These are phyloP conservation scores for Zymoseptoria crescenta DNA, from an alignment of 2,329 filamentous ascomycete genomes.

Conservation along the genomic window DNA sequence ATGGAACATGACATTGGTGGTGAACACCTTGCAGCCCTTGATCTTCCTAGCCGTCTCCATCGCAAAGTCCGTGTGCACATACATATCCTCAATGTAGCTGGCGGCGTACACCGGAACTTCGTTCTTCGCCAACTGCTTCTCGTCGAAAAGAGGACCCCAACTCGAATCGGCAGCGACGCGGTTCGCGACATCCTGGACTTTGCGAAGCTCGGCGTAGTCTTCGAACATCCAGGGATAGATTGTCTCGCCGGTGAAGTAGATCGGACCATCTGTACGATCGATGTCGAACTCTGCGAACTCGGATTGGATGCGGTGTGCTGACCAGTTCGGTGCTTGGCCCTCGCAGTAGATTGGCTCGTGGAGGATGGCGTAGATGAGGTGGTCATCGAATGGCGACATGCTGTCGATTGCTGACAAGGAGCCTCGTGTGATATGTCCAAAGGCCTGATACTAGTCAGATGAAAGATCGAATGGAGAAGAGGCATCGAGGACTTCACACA, in stretches of 20 bases:
- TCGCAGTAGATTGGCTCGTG: conserved; percentile 86
- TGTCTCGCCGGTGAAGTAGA: conserved; percentile 90
- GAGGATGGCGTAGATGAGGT: conserved; percentile 75
- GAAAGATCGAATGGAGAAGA: not conserved
- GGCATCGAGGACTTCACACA: not conserved
- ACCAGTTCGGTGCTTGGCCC: conserved; percentile 63
- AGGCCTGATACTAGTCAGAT: conserved; percentile 36
- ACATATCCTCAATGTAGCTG: conserved; percentile 83
- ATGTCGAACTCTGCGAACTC: conserved; percentile 42
- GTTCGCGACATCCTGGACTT: conserved; percentile 61
- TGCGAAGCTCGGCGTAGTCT: conserved; percentile 65
- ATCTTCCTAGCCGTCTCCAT: conserved; percentile 67
- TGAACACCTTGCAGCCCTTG: conserved; percentile 67
- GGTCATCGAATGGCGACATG: conserved; percentile 62
- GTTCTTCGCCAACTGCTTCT: conserved; percentile 64
- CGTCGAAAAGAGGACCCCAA: conserved; percentile 73
- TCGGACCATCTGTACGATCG: conserved; percentile 40
- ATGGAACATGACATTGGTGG: conserved; percentile 84
- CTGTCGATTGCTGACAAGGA: conserved; percentile 63
- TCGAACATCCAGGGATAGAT: conserved; percentile 80
- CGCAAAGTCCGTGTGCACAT: conserved; percentile 71
- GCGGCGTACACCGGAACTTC: conserved; percentile 80
- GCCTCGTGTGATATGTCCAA: conserved; percentile 66
- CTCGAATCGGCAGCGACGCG: conserved; percentile 58
- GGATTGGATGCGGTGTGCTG: conserved; percentile 58